A percentile compares a stretch with the other conserved stretches of the same genome.
These are phyloP conservation scores for Juncus effusus DNA, from an alignment of 176 grass and related monocot species.

Conservation along the genomic window DNA sequence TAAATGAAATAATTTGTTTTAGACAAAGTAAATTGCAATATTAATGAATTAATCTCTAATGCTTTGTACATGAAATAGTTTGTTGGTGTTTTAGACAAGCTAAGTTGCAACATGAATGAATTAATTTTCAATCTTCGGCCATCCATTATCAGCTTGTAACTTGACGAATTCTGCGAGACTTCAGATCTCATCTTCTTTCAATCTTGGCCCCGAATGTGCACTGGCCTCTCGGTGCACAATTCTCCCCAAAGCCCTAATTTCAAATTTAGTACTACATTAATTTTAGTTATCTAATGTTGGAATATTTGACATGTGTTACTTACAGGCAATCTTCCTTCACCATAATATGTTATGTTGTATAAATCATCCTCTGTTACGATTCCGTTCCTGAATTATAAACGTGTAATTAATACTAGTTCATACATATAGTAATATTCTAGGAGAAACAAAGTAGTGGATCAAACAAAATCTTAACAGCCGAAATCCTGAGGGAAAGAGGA, in stretches of 20 bases:
- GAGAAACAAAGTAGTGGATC: too few relatives aligned
- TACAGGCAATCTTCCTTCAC: slow-evolving; percentile 85
- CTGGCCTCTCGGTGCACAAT: slow-evolving; percentile 66
- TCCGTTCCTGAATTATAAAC: slow-evolving; percentile 50
- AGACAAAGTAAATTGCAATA: too few relatives aligned
- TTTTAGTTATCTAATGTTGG: background rate
- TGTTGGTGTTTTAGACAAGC: too few relatives aligned
- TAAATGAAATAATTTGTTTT: too few relatives aligned
- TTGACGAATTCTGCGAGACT: slow-evolving; percentile 71
- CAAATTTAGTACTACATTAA: background rate
- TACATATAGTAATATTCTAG: too few relatives aligned
- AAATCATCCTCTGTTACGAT: slow-evolving; percentile 67
- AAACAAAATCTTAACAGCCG: too few relatives aligned
- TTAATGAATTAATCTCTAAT: too few relatives aligned
- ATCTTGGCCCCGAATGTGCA: slow-evolving; percentile 62
- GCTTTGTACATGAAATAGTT: too few relatives aligned
- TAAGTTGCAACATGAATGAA: background rate
- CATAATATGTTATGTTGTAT: slow-evolving; percentile 84
- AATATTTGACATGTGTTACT: slow-evolving; percentile 16
- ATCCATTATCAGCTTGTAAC: slow-evolving; percentile 64
- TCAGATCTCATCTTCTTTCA: slow-evolving; percentile 77
- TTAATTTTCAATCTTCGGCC: slow-evolving; percentile 72
- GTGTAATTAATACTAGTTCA: too few relatives aligned
- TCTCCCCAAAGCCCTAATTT: slow-evolving; percentile 73
- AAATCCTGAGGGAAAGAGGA: too few relatives aligned